A percentile compares a stretch with the other conserved stretches of the same genome.
Conservation (phyloP, 176 grass and related monocot genomes). For the Aegilops speltoides region DNA sequence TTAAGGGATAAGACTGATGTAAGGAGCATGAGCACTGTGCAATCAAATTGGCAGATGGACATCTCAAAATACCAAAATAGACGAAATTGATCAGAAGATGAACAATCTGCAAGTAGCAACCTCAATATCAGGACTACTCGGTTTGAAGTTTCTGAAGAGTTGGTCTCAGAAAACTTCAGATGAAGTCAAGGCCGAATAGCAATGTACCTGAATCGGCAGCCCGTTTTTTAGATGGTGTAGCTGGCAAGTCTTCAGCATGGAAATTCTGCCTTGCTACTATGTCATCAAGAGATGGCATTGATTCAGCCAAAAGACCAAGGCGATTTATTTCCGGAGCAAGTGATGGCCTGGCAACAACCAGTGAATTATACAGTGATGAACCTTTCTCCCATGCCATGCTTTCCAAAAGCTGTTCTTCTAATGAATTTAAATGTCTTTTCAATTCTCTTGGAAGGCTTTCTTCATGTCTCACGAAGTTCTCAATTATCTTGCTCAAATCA, state of each 20-base stretch:
- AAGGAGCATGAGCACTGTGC: neutral
- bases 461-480: conserved; percentile 90
- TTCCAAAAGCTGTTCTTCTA: conserved; percentile 91
- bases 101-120: conserved; percentile 15
- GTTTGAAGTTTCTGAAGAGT: conserved; percentile 3
- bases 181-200: conserved; percentile 13
- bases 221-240: conserved; percentile 49
- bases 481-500: conserved; percentile 98
- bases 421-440: conserved; percentile 94
- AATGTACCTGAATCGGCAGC: conserved; percentile 59
- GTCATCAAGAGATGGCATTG: conserved; percentile 88
- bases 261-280: conserved; percentile 64
- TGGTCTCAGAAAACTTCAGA: conserved; percentile 30
- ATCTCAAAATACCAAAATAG: neutral
- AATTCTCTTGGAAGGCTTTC: conserved; percentile 90
- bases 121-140: neutral
- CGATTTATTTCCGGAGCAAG: conserved; percentile 63
- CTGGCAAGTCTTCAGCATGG: conserved; percentile 43
- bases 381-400: conserved; percentile 88
- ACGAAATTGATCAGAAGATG: conserved; percentile 17
- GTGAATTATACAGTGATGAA: conserved; percentile 93
- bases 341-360: conserved; percentile 70
- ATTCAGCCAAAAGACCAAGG: conserved; percentile 81
- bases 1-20: neutral
- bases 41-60: neutral